Evolutionary conservation across 2,329 filamentous ascomycete species (phyloP), one percentile per base, ranked within the genome.

Genomic region (Canariomyces notabilis): DNA sequence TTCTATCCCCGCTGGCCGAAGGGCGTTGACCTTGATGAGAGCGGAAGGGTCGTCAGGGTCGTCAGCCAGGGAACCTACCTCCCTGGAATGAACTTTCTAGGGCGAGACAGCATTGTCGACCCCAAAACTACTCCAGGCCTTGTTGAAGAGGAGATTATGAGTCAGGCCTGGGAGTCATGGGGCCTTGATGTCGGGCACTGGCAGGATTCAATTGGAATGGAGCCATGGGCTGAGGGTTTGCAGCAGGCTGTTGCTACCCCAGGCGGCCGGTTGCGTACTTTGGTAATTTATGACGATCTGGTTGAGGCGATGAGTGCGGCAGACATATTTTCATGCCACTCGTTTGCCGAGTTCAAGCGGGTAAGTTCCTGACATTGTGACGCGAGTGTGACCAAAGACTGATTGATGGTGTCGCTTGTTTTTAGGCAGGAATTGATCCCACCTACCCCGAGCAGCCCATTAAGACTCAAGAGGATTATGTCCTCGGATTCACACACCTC

Each of bases 1-100:
- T 87, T 95, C 57, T 82, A 85, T 56, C 80, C 84, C 38, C 77
- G 84, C 46, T 91, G 83, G 81, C 86, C 87, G 7, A 77, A 75
- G 36, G 86, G 86, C 0, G 74, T 74, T 19, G 86, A 91, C 58
- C 59, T 83, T 3, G 83, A 91, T 57, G 71, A 77, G 42, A 64
- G 82, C 36, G 83, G 85, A 2, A 74, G 86, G 44, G 76, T 75
- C 8, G 72, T 91, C 34, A 82, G 90, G 19, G 86, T 95, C 9
- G 73, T 91, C 42, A 98, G 93, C 62, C 73, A 87, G 59, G 78
- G 79, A 42, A 94, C 90, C 0, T 96, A 94, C 59, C 68, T 76
- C 23, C 66, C 71, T 8, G 87, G 85, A 14, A 93, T 96, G 85
- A 89, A 88, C 33, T 79, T 82, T 77, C 65, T 89, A 21, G 79